phyloP scores from a whole-genome alignment of 1,139 yeast genomes.

The Kodamaea alishanica region DNA sequence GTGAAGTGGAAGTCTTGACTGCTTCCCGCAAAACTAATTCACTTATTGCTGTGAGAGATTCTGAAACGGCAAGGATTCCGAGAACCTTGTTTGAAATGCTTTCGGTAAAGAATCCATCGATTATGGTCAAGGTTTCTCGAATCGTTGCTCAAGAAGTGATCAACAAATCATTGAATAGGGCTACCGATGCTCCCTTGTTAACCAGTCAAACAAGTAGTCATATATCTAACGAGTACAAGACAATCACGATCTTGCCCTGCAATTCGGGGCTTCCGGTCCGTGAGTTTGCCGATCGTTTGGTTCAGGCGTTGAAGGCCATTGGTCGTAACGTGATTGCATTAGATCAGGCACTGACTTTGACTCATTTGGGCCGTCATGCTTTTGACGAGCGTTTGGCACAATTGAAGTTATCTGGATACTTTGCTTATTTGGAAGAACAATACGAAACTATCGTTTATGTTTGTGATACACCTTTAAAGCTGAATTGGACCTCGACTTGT shows the following conservation, averaged over 20 bases:
- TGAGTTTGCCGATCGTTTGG: constrained; percentile 75
- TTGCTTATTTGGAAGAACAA: constrained; percentile 86
- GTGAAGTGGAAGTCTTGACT: constrained; percentile 92
- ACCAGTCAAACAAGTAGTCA: constrained; percentile 22
- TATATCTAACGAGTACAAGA: constrained; percentile 57
- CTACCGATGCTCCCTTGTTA: constrained; percentile 1
- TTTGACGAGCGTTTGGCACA: constrained; percentile 80
- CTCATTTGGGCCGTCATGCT: constrained; percentile 86
- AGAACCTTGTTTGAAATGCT: constrained; percentile 81
- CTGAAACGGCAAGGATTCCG: constrained; percentile 92
- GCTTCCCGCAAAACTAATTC: constrained; percentile 72
- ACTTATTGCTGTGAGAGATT: constrained; percentile 84
- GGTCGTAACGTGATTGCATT: constrained; percentile 73
- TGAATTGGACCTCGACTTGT: constrained; percentile 91
- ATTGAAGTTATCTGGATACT: constrained; percentile 80
- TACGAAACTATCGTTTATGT: constrained; percentile 84
- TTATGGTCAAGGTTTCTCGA: constrained; percentile 86
- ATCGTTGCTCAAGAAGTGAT: constrained; percentile 74
- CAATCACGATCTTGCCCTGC: constrained; percentile 81
- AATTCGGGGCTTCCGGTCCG: constrained; percentile 76
- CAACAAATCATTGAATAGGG: constrained; percentile 7
- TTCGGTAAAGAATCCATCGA: constrained; percentile 80
- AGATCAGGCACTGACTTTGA: constrained; percentile 76
- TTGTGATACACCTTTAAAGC: constrained; percentile 78
- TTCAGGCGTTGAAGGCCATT: constrained; percentile 65